Conservation (phyloP, 805 yeast species). For the Candida easanensis region DNA sequence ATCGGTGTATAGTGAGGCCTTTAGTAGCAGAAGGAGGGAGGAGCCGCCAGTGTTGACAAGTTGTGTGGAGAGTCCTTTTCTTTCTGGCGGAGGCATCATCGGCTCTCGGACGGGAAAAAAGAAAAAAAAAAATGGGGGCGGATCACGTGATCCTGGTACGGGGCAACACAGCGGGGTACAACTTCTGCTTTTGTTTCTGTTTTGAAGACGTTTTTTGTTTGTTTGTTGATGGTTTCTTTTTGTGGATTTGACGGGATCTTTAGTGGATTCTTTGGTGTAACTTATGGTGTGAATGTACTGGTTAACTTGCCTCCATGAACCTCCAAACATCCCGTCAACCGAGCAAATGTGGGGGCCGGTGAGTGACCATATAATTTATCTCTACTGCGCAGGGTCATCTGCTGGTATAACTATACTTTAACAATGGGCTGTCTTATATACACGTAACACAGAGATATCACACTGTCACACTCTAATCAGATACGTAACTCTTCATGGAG, state of each 20-base stretch:
- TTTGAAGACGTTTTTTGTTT: neutral
- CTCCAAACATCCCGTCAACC: too few relatives aligned
- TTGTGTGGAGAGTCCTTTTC: neutral
- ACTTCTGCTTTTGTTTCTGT: too few relatives aligned
- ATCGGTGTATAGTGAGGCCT: neutral
- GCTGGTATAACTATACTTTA: too few relatives aligned
- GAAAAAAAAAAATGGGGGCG: neutral
- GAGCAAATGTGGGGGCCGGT: neutral
- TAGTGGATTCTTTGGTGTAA: neutral
- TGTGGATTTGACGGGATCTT: neutral
- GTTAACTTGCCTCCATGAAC: too few relatives aligned
- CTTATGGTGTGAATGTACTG: too few relatives aligned
- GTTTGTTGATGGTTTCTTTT: neutral
- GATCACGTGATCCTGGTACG: neutral
- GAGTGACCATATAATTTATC: neutral
- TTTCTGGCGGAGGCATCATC: neutral
- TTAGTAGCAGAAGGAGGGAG: too few relatives aligned
- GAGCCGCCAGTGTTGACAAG: too few relatives aligned
- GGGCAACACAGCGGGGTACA: neutral
- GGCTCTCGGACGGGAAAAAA: neutral
- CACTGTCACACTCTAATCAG: too few relatives aligned
- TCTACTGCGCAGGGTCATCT: neutral
- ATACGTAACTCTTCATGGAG: too few relatives aligned
- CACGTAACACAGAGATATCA: too few relatives aligned
- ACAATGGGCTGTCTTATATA: too few relatives aligned